Percentiles rank a stretch among this genome's conserved stretches.
Evolutionary conservation across 768 basidiomycete genomes (phyloP).

Genomic region (Sarcodon aspratus): DNA sequence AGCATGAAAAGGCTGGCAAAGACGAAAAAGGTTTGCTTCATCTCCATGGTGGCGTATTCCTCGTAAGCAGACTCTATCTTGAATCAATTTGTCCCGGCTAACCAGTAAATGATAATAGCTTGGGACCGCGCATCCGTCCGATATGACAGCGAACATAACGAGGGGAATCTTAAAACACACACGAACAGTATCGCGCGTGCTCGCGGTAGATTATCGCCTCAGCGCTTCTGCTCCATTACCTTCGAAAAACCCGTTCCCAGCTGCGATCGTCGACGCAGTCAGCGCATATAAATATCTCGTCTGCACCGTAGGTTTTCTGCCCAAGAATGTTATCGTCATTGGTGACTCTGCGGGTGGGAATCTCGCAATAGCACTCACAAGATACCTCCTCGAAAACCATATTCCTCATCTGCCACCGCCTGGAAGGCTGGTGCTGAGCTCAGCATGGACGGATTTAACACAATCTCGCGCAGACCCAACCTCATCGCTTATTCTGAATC

Average conservation of each 20-base stretch:
- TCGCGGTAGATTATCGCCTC: constrained; percentile 40
- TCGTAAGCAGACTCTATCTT: constrained; percentile 3
- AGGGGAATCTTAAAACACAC: constrained; percentile 8
- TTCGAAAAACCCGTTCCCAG: constrained; percentile 34
- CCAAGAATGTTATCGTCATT: constrained; percentile 32
- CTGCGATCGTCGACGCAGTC: constrained; percentile 38
- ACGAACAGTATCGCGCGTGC: constrained; percentile 12
- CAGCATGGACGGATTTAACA: constrained; percentile 10
- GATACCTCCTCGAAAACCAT: constrained; percentile 20
- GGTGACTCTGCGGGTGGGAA: constrained; percentile 50
- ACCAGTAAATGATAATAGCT: not conserved
- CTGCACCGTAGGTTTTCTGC: constrained; percentile 24
- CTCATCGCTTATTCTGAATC: constrained; percentile 17
- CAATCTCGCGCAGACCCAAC: constrained; percentile 12
- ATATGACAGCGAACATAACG: constrained; percentile 3
- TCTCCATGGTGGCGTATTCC: constrained; percentile 20
- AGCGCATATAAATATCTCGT: constrained; percentile 41
- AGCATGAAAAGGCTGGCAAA: constrained; percentile 10
- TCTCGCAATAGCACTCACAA: constrained; percentile 28
- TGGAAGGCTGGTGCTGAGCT: constrained; percentile 22
- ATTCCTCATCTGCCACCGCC: constrained; percentile 12
- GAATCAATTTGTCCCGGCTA: no score
- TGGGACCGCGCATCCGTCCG: constrained; percentile 5
- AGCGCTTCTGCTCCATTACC: constrained; percentile 15
- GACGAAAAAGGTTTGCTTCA: constrained; percentile 23